Percentiles rank a stretch among this genome's conserved stretches.
Evolutionary conservation across 768 basidiomycete species (phyloP).

Genomic region (Auricularia cornea): DNA sequence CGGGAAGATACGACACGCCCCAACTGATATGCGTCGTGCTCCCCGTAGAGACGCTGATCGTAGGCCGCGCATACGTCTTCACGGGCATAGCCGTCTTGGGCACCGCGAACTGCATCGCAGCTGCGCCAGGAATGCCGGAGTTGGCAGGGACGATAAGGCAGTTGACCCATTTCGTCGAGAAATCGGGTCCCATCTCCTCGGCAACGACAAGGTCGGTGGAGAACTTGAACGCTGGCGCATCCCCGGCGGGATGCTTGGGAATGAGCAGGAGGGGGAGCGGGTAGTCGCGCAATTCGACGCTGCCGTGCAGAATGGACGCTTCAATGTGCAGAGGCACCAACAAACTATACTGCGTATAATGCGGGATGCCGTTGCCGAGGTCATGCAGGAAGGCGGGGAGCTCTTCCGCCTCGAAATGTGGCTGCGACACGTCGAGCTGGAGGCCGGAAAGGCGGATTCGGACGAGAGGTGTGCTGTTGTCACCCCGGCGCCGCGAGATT

Average conservation of each 20-base stretch:
- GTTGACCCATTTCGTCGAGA: conserved; percentile 63
- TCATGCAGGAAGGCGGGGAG: conserved; percentile 58
- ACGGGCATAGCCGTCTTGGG: conserved; percentile 95
- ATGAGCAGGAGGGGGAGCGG: conserved; percentile 78
- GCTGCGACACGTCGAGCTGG: conserved; percentile 44
- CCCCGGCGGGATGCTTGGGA: conserved; percentile 37
- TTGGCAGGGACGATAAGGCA: conserved; percentile 55
- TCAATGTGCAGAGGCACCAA: conserved; percentile 76
- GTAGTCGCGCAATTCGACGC: conserved; percentile 72
- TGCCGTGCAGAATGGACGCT: conserved; percentile 53
- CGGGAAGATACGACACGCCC: conserved; percentile 82
- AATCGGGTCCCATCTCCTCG: conserved; percentile 69
- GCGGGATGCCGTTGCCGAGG: conserved; percentile 61
- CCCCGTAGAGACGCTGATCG: conserved; percentile 55
- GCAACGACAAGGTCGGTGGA: conserved; percentile 75
- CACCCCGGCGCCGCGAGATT: not conserved
- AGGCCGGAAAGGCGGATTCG: conserved; percentile 56
- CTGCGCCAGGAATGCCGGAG: conserved; percentile 42
- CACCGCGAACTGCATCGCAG: conserved; percentile 49
- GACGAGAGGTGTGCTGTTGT: conserved; percentile 54
- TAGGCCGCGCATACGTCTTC: conserved; percentile 80
- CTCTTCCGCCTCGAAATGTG: conserved; percentile 47
- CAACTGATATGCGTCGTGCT: conserved; percentile 71
- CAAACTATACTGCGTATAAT: conserved; percentile 63
- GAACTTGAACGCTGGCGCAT: conserved; percentile 47